A percentile compares a stretch with the other conserved stretches of the same genome.
phyloP scores from a whole-genome alignment of 345 rosid species.

The Luvunga scandens region DNA sequence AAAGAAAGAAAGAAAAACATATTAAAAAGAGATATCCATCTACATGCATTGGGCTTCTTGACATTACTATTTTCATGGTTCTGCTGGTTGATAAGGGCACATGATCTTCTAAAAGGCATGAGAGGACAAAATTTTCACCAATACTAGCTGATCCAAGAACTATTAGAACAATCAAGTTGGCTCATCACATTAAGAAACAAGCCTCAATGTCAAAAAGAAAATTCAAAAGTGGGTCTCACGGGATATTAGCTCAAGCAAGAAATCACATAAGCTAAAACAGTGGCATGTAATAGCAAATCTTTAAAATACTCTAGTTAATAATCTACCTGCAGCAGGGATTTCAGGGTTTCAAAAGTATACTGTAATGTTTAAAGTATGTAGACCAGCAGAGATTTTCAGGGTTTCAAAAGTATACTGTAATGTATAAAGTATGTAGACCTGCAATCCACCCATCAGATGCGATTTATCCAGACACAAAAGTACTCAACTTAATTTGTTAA shows the following conservation, averaged over 20 bases:
- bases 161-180: neutral
- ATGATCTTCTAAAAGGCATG: neutral
- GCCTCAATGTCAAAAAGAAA: neutral
- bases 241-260: neutral
- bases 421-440: neutral
- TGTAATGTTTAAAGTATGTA: neutral
- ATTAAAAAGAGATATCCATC: neutral
- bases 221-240: neutral
- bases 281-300: neutral
- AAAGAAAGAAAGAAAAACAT: too few relatives aligned
- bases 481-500: neutral
- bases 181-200: neutral
- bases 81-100: neutral
- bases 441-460: neutral
- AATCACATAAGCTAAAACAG: neutral
- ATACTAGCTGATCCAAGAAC: neutral
- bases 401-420: neutral
- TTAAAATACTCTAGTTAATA: neutral
- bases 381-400: neutral
- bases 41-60: neutral
- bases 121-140: neutral
- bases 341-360: neutral
- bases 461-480: neutral
- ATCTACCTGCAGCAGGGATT: neutral
- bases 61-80: neutral